Percentiles rank a stretch among this genome's conserved stretches.
Evolutionary conservation across 2,329 filamentous ascomycete genomes (phyloP).

Genomic region (Verticillium zaregamsianum): DNA sequence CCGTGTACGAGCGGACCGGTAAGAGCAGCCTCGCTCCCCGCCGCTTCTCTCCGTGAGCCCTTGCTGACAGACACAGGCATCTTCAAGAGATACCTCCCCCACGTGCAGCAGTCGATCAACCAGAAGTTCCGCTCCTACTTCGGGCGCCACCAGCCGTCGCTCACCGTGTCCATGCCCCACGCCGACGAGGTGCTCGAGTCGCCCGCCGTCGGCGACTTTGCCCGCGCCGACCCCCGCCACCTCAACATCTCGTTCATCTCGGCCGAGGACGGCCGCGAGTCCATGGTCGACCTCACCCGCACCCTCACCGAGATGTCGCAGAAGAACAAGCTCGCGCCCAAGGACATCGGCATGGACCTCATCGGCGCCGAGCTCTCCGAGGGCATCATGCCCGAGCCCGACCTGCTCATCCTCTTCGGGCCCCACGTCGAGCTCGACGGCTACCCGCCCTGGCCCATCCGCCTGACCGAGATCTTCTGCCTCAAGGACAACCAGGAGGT

Average conservation of each 20-base stretch:
- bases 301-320: slow-evolving; percentile 95
- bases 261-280: slow-evolving; percentile 84
- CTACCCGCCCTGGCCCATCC: slow-evolving; percentile 95
- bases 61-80: slow-evolving; percentile 53
- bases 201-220: slow-evolving; percentile 17
- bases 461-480: slow-evolving; percentile 89
- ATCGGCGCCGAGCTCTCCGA: slow-evolving; percentile 83
- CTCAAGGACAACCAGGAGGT: slow-evolving; percentile 75
- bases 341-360: slow-evolving; percentile 80
- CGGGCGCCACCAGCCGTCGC: slow-evolving; percentile 65
- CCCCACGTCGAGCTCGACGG: slow-evolving; percentile 80
- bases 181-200: slow-evolving; percentile 32
- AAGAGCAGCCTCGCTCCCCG: slow-evolving; percentile 19
- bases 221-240: slow-evolving; percentile 26
- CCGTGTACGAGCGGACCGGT: slow-evolving; percentile 91
- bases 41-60: slow-evolving; percentile 1
- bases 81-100: slow-evolving; percentile 84
- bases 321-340: slow-evolving; percentile 72
- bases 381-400: slow-evolving; percentile 81
- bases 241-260: slow-evolving; percentile 74
- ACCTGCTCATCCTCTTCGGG: slow-evolving; percentile 82
- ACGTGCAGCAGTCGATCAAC: slow-evolving; percentile 74
- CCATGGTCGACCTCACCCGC: slow-evolving; percentile 90
- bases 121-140: slow-evolving; percentile 85
- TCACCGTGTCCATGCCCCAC: slow-evolving; percentile 52